Conservation (phyloP, 225 moss, liverwort and hornwort species). For the Climacium dendroides region DNA sequence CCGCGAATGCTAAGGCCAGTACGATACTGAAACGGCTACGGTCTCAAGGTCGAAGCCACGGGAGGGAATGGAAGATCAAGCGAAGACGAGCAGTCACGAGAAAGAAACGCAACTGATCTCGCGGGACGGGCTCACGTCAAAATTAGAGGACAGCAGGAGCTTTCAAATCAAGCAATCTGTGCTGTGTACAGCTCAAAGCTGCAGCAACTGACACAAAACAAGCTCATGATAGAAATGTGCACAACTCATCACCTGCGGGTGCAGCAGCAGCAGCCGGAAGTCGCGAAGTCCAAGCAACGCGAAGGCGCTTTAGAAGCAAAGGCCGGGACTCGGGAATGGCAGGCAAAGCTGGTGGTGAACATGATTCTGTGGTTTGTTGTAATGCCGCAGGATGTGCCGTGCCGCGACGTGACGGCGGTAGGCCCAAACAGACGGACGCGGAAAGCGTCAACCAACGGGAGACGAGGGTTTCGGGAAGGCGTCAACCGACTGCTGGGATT, state of each 20-base stretch:
- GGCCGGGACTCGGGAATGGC: not conserved
- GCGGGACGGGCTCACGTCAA: not conserved
- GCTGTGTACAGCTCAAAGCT: not conserved
- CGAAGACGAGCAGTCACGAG: not conserved
- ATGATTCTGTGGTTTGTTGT: not conserved
- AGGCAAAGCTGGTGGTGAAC: not conserved
- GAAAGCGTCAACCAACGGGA: not conserved
- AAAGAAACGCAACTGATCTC: not conserved
- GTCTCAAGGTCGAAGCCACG: not conserved
- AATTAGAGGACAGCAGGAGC: not conserved
- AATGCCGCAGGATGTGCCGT: not conserved
- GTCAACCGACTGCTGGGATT: not conserved
- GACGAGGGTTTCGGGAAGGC: not conserved
- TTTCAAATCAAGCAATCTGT: not conserved
- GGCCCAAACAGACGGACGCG: not conserved
- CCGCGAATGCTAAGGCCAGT: not conserved
- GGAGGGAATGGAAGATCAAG: not conserved
- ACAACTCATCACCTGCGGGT: not conserved
- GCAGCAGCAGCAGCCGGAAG: not conserved
- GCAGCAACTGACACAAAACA: not conserved
- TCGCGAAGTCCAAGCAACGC: not conserved
- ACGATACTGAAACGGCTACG: not conserved
- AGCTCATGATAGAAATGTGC: not conserved
- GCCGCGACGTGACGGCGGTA: not conserved
- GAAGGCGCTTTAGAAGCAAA: not conserved